Percentiles rank a stretch among this genome's conserved stretches.
phyloP scores from a whole-genome alignment of 148 eudicot species.

The Rheum nobile region DNA sequence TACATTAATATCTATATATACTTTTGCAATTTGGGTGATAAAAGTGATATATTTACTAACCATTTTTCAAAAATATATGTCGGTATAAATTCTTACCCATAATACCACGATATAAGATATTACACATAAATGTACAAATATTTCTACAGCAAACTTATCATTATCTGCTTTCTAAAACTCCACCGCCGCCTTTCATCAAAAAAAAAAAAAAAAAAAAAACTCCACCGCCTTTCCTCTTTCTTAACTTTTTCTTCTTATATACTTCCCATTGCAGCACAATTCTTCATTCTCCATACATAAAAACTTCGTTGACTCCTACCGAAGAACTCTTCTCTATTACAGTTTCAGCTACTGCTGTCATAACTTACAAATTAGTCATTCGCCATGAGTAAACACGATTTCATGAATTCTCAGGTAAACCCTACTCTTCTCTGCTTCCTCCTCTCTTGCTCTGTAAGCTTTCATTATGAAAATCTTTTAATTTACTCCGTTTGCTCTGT shows the following conservation, averaged over 20 bases:
- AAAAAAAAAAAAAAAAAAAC: not conserved
- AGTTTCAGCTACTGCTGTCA: not conserved
- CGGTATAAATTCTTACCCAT: too few species aligned
- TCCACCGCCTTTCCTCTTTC: not conserved
- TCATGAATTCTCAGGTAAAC: not conserved
- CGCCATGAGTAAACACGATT: not conserved
- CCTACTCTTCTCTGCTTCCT: not conserved
- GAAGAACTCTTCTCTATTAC: too few species aligned
- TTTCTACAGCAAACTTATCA: too few species aligned
- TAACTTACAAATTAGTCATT: not conserved
- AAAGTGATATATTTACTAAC: too few species aligned
- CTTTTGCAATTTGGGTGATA: too few species aligned
- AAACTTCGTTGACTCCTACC: too few species aligned
- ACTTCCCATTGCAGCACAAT: not conserved
- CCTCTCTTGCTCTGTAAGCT: not conserved
- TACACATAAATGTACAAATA: too few species aligned
- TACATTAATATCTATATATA: too few species aligned
- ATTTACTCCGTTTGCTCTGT: not conserved
- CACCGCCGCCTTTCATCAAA: too few species aligned
- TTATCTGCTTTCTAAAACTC: too few species aligned
- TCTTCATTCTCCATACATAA: not conserved
- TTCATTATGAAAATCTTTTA: not conserved
- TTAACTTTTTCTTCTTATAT: not conserved
- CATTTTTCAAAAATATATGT: too few species aligned
- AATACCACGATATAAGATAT: too few species aligned